These are phyloP conservation scores for Diutina rugosa DNA, from an alignment of 1,139 yeast species.

Conservation along the genomic window DNA sequence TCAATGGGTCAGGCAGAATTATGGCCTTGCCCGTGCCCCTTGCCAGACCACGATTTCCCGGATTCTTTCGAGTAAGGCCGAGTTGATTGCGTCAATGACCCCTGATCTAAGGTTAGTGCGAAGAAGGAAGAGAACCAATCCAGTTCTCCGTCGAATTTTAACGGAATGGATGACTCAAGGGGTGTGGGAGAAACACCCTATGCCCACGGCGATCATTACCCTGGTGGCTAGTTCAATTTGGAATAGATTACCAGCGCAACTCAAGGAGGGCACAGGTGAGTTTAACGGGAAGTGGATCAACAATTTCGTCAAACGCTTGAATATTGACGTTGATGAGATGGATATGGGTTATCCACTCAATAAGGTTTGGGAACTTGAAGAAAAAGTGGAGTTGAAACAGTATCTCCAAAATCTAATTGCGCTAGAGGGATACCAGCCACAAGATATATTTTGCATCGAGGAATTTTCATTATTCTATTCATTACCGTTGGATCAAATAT, in stretches of 20 bases:
- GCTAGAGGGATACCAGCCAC: slow-evolving; percentile 28
- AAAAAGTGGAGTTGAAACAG: slow-evolving; percentile 29
- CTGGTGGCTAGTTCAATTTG: slow-evolving; percentile 55
- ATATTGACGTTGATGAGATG: slow-evolving; percentile 37
- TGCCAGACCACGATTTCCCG: slow-evolving; percentile 60
- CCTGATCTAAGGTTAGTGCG: slow-evolving; percentile 42
- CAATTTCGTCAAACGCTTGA: slow-evolving; percentile 41
- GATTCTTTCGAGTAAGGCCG: slow-evolving; percentile 44
- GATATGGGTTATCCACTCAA: slow-evolving; percentile 28
- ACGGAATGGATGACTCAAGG: slow-evolving; percentile 63
- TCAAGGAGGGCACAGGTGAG: slow-evolving; percentile 51
- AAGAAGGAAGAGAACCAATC: slow-evolving; percentile 43
- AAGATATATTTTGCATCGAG: slow-evolving; percentile 46
- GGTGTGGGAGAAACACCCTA: slow-evolving; percentile 54
- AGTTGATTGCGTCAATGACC: slow-evolving; percentile 44
- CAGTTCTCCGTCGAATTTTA: slow-evolving; percentile 40
- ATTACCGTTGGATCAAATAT: slow-evolving; percentile 48
- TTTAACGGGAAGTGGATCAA: slow-evolving; percentile 58
- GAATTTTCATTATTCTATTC: slow-evolving; percentile 51
- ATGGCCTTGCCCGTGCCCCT: slow-evolving; percentile 40
- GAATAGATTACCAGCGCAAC: slow-evolving; percentile 41
- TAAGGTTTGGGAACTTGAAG: slow-evolving; percentile 52
- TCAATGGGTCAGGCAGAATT: slow-evolving; percentile 45
- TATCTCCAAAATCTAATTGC: slow-evolving; percentile 20
- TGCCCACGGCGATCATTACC: slow-evolving; percentile 50